Evolutionary conservation across 1,284 basidiomycete species (phyloP), one percentile per base, ranked within the genome.

Genomic region (Leccinum fallax): DNA sequence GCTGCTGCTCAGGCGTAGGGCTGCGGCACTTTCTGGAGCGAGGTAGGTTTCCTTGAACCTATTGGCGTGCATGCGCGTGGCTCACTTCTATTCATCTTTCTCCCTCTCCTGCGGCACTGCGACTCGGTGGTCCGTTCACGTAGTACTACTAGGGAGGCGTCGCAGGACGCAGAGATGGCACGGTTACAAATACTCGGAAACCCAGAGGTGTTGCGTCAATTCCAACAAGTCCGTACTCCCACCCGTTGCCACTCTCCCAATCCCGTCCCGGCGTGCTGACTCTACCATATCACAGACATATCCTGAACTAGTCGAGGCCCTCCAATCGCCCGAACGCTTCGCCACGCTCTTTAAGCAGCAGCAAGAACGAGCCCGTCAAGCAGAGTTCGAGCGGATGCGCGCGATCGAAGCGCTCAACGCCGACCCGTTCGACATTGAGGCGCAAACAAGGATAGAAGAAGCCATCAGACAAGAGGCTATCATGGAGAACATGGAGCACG

Each of bases 381-480:
- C 83, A 0, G 86, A 88, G 53, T 26, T 82, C 5, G 82, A 80
- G 57, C 84, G 82, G 59, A 83, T 87, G 61, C 83, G 82, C 53
- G 90, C 92, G 73, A 86, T 92, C 53, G 84, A 80, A 64, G 78
- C 80, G 10, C 81, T 95, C 60, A 91, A 95, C 67, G 88, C 89
- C 0, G 89, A 98, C 75, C 95, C 95, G 0, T 98, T 87, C 74
- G 89, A 98, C 72, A 79, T 98, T 4, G 94, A 97, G 71, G 92
- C 95, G 0, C 97, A 99, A 77, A 83, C 83, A 63, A 89, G 85
- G 78, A 99, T 99, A 63, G 97, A 98, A 75, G 97, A 98, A 73
- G 89, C 89, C 1, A 98, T 99, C 65, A 80, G 92, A 59, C 91
- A 95, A 75, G 87, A 98, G 72, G 92, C 90, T 0, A 92, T 99